Evolutionary conservation across 2,329 filamentous ascomycete species (phyloP), one percentile per base, ranked within the genome.

Genomic region (Penicillium thymicola): DNA sequence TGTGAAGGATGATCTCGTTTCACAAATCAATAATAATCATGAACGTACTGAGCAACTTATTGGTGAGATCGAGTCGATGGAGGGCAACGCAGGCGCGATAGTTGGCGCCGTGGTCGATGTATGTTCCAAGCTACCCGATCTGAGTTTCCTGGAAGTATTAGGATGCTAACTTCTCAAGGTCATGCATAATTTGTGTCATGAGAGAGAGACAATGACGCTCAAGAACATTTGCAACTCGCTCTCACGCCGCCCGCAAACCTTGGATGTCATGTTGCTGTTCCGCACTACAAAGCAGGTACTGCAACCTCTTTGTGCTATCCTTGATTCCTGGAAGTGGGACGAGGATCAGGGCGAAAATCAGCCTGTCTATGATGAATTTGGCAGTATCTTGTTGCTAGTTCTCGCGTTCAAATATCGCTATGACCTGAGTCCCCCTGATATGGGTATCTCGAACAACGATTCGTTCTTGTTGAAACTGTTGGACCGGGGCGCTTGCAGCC

Each of bases 1-100:
- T 65, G 81, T 83, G 45, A 94, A 93, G 72, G 89, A 94, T 28
- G 83, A 86, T 30, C 78, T 99, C 13, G 83, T 96, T 0, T 82
- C 85, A 47, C 87, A 94, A 68, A 96, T 92, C 61, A 82, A 88
- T 46, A 82, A 84, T 11, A 90, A 95, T 63, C 84, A 87, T 0
- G 89, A 91, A 59, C 85, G 87, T 60, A 85, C 89, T 1, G 89
- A 92, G 62, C 83, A 86, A 42, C 79, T 96, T 32, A 85, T 97
- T 40, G 84, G 86, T 38, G 91, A 96, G 66, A 79, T 99, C 25
- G 91, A 96, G 55, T 88, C 88, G 49, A 92, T 94, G 82, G 90
- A 96, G 67, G 93, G 93, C 1, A 97, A 97, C 71, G 90, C 90
- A 2, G 91, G 90, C 2, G 90, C 91, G 2, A 90, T 95, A 18